Conservation (phyloP, 139 green algal genomes). For the Chlamydomonas asymmetrica region DNA sequence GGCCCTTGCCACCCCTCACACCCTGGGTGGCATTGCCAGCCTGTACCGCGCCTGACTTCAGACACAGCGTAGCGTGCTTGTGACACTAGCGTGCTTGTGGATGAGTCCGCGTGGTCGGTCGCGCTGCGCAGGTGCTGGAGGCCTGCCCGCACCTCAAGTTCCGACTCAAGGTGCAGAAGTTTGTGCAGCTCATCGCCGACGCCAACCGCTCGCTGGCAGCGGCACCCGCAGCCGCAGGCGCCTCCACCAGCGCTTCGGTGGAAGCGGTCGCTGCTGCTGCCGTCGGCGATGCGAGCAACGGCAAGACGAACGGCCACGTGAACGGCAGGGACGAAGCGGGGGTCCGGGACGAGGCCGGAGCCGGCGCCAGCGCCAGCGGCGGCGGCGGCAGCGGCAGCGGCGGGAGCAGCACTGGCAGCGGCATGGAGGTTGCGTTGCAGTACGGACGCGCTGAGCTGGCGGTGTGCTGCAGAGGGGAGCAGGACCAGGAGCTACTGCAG, state of each 20-base stretch:
- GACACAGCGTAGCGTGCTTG: no score
- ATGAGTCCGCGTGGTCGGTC: no score
- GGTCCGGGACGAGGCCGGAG: not conserved
- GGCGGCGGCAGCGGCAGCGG: not conserved
- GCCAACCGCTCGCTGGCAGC: not conserved
- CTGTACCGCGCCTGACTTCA: no score
- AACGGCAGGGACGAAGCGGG: not conserved
- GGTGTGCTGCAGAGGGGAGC: not conserved
- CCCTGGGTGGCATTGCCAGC: no score
- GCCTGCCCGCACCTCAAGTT: slow-evolving; percentile 54
- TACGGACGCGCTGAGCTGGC: slow-evolving; percentile 44
- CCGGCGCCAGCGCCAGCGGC: not conserved
- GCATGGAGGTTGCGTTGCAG: slow-evolving; percentile 41
- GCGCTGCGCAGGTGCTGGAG: slow-evolving; percentile 43
- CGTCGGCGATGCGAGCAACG: not conserved
- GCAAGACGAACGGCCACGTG: not conserved
- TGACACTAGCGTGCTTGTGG: no score
- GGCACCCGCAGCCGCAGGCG: not conserved
- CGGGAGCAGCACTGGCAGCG: not conserved
- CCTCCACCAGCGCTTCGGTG: not conserved
- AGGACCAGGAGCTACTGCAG: slow-evolving; percentile 41
- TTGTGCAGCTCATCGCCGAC: slow-evolving; percentile 52
- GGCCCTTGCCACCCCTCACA: no score
- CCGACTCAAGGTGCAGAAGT: slow-evolving; percentile 63
- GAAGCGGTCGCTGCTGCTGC: not conserved